A percentile compares a stretch with the other conserved stretches of the same genome.
Conservation (phyloP, 176 grass and related monocot genomes). For the Musa troglodytarum region DNA sequence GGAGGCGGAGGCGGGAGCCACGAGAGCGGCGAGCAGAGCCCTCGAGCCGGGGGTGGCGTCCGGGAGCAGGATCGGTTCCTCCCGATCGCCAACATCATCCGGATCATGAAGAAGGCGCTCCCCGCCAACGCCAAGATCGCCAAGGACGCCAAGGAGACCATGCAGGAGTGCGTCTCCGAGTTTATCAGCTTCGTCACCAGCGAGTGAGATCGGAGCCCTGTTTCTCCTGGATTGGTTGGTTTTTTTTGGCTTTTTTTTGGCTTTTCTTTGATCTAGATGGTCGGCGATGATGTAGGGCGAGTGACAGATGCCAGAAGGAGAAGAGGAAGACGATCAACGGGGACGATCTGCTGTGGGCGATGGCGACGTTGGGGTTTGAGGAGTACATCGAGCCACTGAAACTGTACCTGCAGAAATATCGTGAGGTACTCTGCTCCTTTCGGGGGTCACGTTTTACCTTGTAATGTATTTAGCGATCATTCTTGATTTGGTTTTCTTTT, state of each 20-base stretch:
- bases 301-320: background rate
- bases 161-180: conserved; percentile 76
- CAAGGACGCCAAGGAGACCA: conserved; percentile 73
- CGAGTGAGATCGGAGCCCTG: conserved; percentile 32
- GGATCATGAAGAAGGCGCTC: conserved; percentile 85
- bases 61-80: conserved; percentile 74
- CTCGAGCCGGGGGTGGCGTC: background rate
- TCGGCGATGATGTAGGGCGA: background rate
- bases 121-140: conserved; percentile 72
- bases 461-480: background rate
- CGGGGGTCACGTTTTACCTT: background rate
- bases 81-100: conserved; percentile 67
- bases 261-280: background rate
- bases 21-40: conserved; percentile 12
- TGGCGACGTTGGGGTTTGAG: conserved; percentile 5
- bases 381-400: conserved; percentile 2
- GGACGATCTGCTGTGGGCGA: conserved; percentile 6
- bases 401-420: background rate
- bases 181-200: conserved; percentile 84
- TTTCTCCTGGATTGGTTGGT: background rate
- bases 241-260: background rate
- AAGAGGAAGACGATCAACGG: conserved; percentile 13
- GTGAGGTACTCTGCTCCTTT: background rate
- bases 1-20: background rate
- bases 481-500: background rate